Base-by-base conservation (phyloP, 768 basidiomycete species). In the Termitomyces sp. region DNA sequence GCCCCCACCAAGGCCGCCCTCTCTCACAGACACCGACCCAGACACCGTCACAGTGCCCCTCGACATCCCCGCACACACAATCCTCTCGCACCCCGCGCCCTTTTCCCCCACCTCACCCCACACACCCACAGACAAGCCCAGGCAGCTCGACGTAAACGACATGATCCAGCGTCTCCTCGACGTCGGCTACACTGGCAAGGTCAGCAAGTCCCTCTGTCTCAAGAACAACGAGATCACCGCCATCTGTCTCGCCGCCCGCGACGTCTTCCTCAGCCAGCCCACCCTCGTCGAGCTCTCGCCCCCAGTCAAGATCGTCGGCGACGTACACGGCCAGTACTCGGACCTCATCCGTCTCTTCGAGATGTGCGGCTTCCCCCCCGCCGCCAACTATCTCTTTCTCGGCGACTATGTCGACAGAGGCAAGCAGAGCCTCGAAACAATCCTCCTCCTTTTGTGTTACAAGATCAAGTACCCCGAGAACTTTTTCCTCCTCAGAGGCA, bases 401-500 rank as follows among this genome's bases (percentile, higher is more conserved):
- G 97, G 97, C 47, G 97, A 99, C 76, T 99, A 99, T 69, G 97
- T 99, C 69, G 97, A 99, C 76, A 82, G 97, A 63, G 97, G 97
- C 33, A 98, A 98, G 76, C 96, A 98, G 76, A 95, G 92, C 68
- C 84, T 99, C 61, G 97, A 99, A 74, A 98, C 97, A 16, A 98
- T 99, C 70, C 85, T 98, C 28, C 84, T 99, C 51, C 80, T 99
- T 43, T 79, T 98, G 44, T 98, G 97, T 74, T 98, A 98, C 86
- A 99, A 99, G 82, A 93, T 99, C 79, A 98, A 98, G 75, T 99
- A 95, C 74, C 97, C 97, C 8, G 97, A 99, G 77, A 98, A 98
- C 77, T 98, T 99, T 78, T 98, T 98, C 80, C 81, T 99, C 41
- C 77, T 99, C 55, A 84, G 97, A 68, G 97, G 97, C 46, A 99